A percentile compares a stretch with the other conserved stretches of the same genome.
phyloP scores from a whole-genome alignment of 2,329 filamentous ascomycete genomes.

The Aspergillus novofumigatus region DNA sequence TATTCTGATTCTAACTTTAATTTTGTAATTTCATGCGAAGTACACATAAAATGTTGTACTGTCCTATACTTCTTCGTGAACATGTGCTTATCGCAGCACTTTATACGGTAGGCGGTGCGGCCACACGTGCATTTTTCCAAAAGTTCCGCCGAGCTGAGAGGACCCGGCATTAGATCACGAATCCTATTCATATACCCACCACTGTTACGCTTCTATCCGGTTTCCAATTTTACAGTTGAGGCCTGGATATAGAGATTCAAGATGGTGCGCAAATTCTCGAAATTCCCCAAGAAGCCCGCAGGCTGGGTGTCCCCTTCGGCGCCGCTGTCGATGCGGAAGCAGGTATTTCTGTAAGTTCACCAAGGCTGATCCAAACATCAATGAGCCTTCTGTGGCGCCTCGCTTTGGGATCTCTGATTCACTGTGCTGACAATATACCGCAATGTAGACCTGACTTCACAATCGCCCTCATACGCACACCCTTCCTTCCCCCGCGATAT shows the following conservation, averaged over 20 bases:
- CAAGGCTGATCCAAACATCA: neutral
- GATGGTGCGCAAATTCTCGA: constrained; percentile 30
- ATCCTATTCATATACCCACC: neutral
- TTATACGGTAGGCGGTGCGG: constrained; percentile 31
- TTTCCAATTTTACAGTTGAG: neutral
- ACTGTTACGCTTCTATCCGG: neutral
- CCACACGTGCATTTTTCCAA: constrained; percentile 32
- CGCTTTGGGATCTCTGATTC: neutral
- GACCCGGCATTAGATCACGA: neutral
- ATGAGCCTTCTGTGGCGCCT: neutral
- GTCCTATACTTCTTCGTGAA: neutral
- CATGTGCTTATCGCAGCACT: neutral
- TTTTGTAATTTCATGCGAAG: neutral
- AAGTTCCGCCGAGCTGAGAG: constrained; percentile 23
- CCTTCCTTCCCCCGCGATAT: constrained; percentile 69
- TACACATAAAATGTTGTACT: neutral
- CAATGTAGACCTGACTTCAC: constrained; percentile 71
- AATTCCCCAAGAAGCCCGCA: constrained; percentile 23
- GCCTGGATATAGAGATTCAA: constrained; percentile 5
- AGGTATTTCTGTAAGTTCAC: constrained; percentile 54
- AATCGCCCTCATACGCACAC: constrained; percentile 71
- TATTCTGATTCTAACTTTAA: neutral
- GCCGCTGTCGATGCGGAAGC: constrained; percentile 35
- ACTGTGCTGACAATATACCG: neutral
- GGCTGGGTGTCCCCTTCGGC: constrained; percentile 22